Base-by-base conservation (phyloP, 2,329 filamentous ascomycete species). In the Ceratocystis ficicola region DNA sequence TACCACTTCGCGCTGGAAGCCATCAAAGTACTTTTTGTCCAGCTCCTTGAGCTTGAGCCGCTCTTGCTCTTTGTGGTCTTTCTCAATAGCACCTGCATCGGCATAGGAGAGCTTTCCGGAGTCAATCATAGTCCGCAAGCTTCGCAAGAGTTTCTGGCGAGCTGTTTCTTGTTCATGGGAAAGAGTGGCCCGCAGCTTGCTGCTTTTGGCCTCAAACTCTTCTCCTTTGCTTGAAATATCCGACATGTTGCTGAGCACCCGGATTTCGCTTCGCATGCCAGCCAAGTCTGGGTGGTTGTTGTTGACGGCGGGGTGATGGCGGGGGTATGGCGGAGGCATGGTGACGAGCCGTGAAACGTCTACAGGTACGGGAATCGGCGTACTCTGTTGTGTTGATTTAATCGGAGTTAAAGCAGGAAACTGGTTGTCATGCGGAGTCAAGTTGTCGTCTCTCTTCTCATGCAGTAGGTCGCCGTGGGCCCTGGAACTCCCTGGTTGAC, bases 311-410 rank as follows among this genome's bases (percentile, higher is more conserved):
- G 94, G 94, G 71, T 97, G 88, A 72, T 97, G 93, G 6, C 93
- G 86, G 1, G 94, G 94, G 73, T 95, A 97, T 1, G 94, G 89
- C 1, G 94, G 94, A 7, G 94, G 94, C 36, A 99, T 80, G 0
- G 94, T 96, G 3, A 99, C 88, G 1, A 99, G 83, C 32, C 94
- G 83, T 2, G 94, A 97, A 30, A 97, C 88, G 72, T 99, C 93
- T 2, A 97, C 77, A 67, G 84, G 84, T 71, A 80, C 76, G 44
- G 76, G 78, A 68, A 72, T 77, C 32, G 78, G 77, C 1, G 76
- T 79, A 52, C 76, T 78, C 2, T 79, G 81, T 65, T 75, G 76
- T 1, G 78, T 76, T 2, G 76, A 74, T 2, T 77, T 78, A 1
- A 72, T 73, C 7, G 76, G 68, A 1, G 77, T 78, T 1, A 74